Evolutionary conservation across 257 asterid species (phyloP).

Genomic region (Paulownia fortunei): DNA sequence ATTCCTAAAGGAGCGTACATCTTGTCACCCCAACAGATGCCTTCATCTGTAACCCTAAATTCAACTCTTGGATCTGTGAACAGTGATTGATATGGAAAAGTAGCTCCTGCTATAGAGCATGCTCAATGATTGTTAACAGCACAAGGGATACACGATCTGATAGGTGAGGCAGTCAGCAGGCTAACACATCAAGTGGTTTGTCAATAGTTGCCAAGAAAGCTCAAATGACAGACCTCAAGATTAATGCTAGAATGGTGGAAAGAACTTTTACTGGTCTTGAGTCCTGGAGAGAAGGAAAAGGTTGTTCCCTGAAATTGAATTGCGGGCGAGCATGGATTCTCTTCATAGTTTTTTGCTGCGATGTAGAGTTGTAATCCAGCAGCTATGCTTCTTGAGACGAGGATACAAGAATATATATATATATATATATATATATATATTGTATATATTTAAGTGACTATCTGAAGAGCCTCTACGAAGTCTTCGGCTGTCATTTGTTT

Average conservation of each 20-base stretch:
- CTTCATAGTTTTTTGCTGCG: neutral
- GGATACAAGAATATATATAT: neutral
- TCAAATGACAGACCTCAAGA: neutral
- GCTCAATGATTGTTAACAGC: slow-evolving; percentile 8
- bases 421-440: neutral
- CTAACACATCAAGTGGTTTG: neutral
- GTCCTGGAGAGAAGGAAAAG: neutral
- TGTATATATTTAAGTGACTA: slow-evolving; percentile 13
- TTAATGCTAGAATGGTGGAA: neutral
- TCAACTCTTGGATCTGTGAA: slow-evolving; percentile 75
- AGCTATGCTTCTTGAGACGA: slow-evolving; percentile 17
- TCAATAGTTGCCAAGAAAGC: neutral
- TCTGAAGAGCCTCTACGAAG: slow-evolving; percentile 6
- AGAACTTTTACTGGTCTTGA: neutral
- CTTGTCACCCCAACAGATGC: slow-evolving; percentile 81
- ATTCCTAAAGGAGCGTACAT: slow-evolving; percentile 51
- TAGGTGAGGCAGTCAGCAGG: neutral
- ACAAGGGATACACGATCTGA: neutral
- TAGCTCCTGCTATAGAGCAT: neutral
- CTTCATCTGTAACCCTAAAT: slow-evolving; percentile 58
- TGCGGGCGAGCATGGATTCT: neutral
- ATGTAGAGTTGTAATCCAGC: neutral
- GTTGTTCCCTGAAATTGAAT: neutral
- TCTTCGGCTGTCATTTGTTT: neutral
- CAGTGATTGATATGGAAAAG: slow-evolving; percentile 48